Conservation (phyloP, 805 yeast species). For the Candida jianshihensis region DNA sequence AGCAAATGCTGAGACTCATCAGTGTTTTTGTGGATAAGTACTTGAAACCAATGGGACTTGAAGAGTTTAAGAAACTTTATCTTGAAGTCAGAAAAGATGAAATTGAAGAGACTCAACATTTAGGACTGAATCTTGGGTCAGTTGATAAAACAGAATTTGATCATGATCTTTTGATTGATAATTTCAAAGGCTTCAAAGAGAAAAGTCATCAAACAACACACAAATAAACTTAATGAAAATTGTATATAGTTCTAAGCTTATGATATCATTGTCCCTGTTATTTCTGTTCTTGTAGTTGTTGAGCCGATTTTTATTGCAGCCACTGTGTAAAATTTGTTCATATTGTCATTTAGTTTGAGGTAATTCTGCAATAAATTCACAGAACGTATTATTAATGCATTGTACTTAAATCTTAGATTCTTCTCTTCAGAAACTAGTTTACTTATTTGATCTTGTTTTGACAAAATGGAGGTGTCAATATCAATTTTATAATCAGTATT, state of each 20-base stretch:
- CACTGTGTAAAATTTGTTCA: conserved; percentile 5
- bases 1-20: neutral
- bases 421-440: conserved; percentile 2
- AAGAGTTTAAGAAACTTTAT: neutral
- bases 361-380: conserved; percentile 18
- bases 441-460: neutral
- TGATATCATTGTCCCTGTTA: too few species aligned
- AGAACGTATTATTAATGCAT: conserved; percentile 16
- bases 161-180: too few species aligned
- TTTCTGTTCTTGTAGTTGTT: neutral
- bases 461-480: neutral
- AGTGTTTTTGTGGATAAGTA: neutral
- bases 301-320: neutral
- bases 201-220: too few species aligned
- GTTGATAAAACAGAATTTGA: neutral
- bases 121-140: neutral
- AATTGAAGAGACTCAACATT: neutral
- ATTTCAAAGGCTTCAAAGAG: too few species aligned
- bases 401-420: conserved; percentile 14
- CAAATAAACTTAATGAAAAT: too few species aligned
- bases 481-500: neutral
- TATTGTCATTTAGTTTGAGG: conserved; percentile 15
- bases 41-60: neutral
- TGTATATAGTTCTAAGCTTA: neutral
- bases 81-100: neutral